A percentile compares a stretch with the other conserved stretches of the same genome.
Conservation (phyloP, 257 asterid genomes). For the Przewalskia tangutica region DNA sequence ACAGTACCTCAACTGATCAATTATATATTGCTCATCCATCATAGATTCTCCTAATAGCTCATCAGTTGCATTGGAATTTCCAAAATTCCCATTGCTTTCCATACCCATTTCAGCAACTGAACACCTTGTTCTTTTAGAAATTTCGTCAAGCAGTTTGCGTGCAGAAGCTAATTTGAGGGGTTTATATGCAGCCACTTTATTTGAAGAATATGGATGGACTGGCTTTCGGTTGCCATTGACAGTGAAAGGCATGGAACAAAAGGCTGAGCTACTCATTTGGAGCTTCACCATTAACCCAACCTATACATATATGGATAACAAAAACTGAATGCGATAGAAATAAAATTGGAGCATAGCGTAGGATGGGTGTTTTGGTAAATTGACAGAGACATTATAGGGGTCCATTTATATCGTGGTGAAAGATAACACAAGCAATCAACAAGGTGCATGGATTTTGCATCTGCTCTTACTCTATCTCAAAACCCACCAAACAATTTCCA, state of each 20-base stretch:
- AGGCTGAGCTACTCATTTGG: not conserved
- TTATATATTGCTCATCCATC: constrained; percentile 1
- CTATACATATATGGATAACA: not conserved
- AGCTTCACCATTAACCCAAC: not conserved
- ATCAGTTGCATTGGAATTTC: not conserved
- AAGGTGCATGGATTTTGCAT: constrained; percentile 35
- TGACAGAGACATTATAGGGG: not conserved
- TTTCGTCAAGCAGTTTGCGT: constrained; percentile 9
- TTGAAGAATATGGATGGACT: not conserved
- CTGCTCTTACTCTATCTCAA: constrained; percentile 19
- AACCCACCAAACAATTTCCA: constrained; percentile 15
- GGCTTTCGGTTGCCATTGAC: not conserved
- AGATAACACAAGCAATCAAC: constrained; percentile 15
- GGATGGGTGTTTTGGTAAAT: not conserved
- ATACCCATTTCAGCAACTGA: not conserved
- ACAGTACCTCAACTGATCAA: not conserved
- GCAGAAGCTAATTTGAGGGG: not conserved
- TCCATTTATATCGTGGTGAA: not conserved
- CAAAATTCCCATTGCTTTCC: not conserved
- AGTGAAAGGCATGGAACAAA: not conserved
- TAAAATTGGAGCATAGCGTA: not conserved
- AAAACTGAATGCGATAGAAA: not conserved
- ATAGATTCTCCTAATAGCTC: not conserved
- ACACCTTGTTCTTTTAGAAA: not conserved
- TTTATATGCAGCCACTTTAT: no score